Evolutionary conservation across 768 basidiomycete genomes (phyloP), one percentile per base, ranked within the genome.

Genomic region (Clavulina sp.): DNA sequence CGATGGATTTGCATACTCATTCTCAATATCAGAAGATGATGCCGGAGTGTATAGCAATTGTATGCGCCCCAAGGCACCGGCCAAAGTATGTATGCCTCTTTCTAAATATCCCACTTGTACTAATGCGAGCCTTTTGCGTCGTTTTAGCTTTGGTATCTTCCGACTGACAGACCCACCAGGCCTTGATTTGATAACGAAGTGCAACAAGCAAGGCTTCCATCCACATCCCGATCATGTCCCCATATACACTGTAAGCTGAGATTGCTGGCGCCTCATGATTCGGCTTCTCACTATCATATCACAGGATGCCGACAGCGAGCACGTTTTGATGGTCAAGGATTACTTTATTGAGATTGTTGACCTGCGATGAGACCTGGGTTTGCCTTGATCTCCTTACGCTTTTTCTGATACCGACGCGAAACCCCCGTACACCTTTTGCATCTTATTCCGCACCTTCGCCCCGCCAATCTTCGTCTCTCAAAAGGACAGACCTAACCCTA

Each of bases 1-100:
- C 88, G 5, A 80, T 92, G 18, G 89, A 93, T 63, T 64, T 95
- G 21, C 89, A 95, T 59, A 92, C 88, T 2, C 89, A 92, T 63
- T 79, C 84, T 1, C 81, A 76, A 5, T 95, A 91, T 66, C 89
- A 93, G 59, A 64, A 76, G 32, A 89, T 88, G 80, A 73, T 95
- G 3, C 84, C 83, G 0, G 89, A 95, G 61, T 88, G 85, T 0
- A 85, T 93, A 61, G 89, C 89, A 0, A 84, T 93, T 34, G 89
- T 95, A 16, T 91, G 86, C 60, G 85, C 88, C 3, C 89, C 89
- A 0, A 76, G 74, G 44, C 80, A 76, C 1, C 77, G 71, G 19
- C 88, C 87, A 0, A 79, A 75, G 81, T 85, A 64, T 26, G 79
- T 61, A 41, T 23, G 41, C 52, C 26, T 58, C 48, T 46, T 54